Evolutionary conservation across 441 rosid genomes (phyloP).

Genomic region (Erysimum cheiri): DNA sequence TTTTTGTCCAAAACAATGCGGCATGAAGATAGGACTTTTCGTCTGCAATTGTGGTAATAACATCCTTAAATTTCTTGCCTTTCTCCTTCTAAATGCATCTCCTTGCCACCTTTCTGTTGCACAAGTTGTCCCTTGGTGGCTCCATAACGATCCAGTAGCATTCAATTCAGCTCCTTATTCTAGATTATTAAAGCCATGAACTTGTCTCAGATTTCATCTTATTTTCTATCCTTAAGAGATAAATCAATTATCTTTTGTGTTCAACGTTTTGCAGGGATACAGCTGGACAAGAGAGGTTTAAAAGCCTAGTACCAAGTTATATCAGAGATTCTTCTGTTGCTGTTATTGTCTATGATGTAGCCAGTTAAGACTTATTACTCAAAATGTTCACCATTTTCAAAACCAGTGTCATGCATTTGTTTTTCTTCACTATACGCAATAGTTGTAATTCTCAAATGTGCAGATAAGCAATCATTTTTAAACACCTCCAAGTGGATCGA

Average conservation of each 20-base stretch:
- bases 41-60: constrained; percentile 63
- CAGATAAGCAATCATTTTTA: constrained; percentile 52
- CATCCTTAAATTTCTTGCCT: too few relatives aligned
- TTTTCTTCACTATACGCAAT: not conserved
- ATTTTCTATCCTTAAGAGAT: too few relatives aligned
- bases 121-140: not conserved
- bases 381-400: too few relatives aligned
- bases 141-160: not conserved
- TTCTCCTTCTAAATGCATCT: too few relatives aligned
- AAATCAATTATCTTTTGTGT: not conserved
- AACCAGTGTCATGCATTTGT: not conserved
- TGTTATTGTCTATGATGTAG: constrained; percentile 75
- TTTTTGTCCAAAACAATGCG: constrained; percentile 67
- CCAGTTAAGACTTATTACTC: constrained; percentile 53
- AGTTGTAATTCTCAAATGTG: not conserved
- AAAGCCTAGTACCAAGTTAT: constrained; percentile 78
- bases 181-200: not conserved
- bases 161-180: not conserved
- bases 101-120: too few relatives aligned
- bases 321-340: constrained; percentile 86
- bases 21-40: constrained; percentile 61
- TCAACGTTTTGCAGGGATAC: constrained; percentile 61
- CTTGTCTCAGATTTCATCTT: not conserved
- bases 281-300: constrained; percentile 85
- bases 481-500: constrained; percentile 56